Percentiles rank a stretch among this genome's conserved stretches.
Conservation (phyloP, 148 eudicot species). For the Nepenthes mirabilis region DNA sequence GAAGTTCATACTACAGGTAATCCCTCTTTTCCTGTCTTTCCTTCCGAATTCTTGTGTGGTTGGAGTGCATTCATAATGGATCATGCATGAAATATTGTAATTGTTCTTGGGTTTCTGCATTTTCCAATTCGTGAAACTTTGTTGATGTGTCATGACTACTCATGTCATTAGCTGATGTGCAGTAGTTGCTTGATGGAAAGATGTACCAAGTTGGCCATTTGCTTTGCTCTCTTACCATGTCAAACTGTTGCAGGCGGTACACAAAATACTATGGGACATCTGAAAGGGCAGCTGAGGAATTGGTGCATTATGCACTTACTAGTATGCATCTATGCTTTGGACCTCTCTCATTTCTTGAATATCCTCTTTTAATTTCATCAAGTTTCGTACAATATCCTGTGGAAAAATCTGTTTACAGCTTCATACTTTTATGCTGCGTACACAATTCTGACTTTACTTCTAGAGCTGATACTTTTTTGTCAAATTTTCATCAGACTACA, state of each 20-base stretch:
- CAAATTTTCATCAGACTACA: constrained; percentile 53
- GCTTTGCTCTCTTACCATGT: constrained; percentile 2
- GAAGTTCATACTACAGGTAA: constrained; percentile 86
- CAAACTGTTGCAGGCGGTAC: constrained; percentile 56
- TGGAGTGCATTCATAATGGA: not conserved
- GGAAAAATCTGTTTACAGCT: not conserved
- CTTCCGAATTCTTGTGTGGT: not conserved
- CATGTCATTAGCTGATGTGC: no score
- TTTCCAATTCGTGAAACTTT: no score
- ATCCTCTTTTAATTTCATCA: not conserved
- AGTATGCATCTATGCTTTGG: constrained; percentile 35
- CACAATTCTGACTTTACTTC: not conserved
- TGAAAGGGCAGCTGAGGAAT: constrained; percentile 62
- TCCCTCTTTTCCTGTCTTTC: not conserved
- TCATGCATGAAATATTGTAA: no score
- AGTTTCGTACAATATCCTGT: not conserved
- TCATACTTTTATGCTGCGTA: not conserved
- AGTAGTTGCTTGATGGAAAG: not conserved
- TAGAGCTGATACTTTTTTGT: not conserved
- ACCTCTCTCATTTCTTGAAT: not conserved
- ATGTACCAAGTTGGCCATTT: not conserved
- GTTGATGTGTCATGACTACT: no score
- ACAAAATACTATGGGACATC: constrained; percentile 89
- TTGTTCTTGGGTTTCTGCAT: no score
- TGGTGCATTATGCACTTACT: constrained; percentile 85